Percentiles rank a stretch among this genome's conserved stretches.
Conservation (phyloP, 1,284 basidiomycete genomes). For the Rhizoctonia solani region DNA sequence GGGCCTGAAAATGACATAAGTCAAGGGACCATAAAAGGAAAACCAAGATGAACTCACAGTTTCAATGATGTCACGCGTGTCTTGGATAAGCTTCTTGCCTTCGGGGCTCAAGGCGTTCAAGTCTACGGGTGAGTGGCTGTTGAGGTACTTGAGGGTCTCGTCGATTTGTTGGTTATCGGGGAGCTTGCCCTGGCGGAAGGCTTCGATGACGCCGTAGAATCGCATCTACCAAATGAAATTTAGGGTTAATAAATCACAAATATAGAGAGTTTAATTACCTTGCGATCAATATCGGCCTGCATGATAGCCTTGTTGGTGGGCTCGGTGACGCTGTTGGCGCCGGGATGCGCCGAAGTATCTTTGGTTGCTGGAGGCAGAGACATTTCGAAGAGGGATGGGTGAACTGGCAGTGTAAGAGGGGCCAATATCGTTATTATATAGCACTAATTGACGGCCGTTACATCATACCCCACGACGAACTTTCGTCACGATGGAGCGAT, state of each 20-base stretch:
- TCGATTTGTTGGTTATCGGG: slow-evolving; percentile 84
- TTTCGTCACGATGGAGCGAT: too few species aligned
- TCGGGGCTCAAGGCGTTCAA: slow-evolving; percentile 70
- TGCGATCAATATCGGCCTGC: slow-evolving; percentile 39
- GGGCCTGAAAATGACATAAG: slow-evolving; percentile 45
- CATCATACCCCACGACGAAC: too few species aligned
- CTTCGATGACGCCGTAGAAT: slow-evolving; percentile 77
- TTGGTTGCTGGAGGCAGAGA: slow-evolving; percentile 37
- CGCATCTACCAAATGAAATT: slow-evolving; percentile 55
- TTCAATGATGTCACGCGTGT: slow-evolving; percentile 72
- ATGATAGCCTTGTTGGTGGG: slow-evolving; percentile 29
- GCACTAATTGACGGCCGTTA: not conserved
- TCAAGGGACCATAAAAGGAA: not conserved
- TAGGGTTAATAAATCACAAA: not conserved
- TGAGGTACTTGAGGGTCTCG: slow-evolving; percentile 67
- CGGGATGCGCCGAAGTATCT: slow-evolving; percentile 38
- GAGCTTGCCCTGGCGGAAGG: slow-evolving; percentile 75
- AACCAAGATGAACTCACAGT: slow-evolving; percentile 49
- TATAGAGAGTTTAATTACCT: slow-evolving; percentile 29
- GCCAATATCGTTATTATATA: not conserved
- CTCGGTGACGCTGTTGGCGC: slow-evolving; percentile 37
- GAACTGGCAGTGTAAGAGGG: not conserved
- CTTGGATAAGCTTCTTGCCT: slow-evolving; percentile 75
- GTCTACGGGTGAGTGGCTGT: slow-evolving; percentile 69
- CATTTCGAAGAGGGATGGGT: slow-evolving; percentile 15